Evolutionary conservation across 2,329 filamentous ascomycete genomes (phyloP), one percentile per base, ranked within the genome.

Genomic region (Fusarium sp.): DNA sequence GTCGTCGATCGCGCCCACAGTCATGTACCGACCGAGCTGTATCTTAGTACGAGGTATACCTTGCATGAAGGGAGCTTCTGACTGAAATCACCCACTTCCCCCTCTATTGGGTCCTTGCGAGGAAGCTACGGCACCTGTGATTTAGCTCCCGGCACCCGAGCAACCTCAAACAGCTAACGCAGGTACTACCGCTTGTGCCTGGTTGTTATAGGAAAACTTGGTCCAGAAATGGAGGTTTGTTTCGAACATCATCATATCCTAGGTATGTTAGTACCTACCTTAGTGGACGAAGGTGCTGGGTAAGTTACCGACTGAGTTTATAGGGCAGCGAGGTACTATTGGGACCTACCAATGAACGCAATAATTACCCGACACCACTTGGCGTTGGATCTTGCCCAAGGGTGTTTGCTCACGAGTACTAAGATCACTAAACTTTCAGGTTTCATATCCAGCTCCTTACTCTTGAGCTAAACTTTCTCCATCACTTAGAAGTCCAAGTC

Each of bases 131-230:
- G 65, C 48, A 51, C 42, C 48, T 68, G 41, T 38, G 56, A 45
- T 39, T 58, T 74, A 74, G 72, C 45, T 72, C 55, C 71, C 62
- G 66, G 36, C 28, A 56, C n/a, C 47, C 32, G 55, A 71, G 69
- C 55, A 68, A 65, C 39, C 51, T 72, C 71, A 72, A 74, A 74
- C 66, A 60, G 44, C 66, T 71, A 71, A 71, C 20, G 54, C 62
- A 70, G 52, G 61, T 70, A 69, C 66, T 48, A 39, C 50, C 32
- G 44, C 38, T 44, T 62, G 56, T 65, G 38, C 66, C 51, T 70
- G 47, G 24, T 47, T 56, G 32, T 41, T 39, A 30, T 42, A 70
- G 68, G 44, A 50, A 54, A 68, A 45, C 34, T 62, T 60, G 44
- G 47, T 44, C 42, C 56, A 44, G 52, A 73, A 68, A 36, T 26